phyloP scores from a whole-genome alignment of 805 yeast genomes.

The Debaryomyces tyrocola region DNA sequence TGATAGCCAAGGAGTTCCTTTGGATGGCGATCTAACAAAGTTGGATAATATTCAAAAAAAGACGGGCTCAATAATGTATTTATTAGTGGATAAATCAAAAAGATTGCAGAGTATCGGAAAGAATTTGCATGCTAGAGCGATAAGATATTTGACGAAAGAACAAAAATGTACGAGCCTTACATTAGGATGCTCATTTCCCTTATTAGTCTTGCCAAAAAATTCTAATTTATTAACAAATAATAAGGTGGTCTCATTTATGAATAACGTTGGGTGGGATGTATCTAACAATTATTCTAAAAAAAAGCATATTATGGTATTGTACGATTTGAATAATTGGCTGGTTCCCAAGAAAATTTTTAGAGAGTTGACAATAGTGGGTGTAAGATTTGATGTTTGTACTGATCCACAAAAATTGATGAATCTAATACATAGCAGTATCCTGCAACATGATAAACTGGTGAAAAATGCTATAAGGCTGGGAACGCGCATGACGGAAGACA shows the following conservation, averaged over 20 bases:
- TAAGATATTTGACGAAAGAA: slow-evolving; percentile 48
- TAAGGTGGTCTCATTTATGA: slow-evolving; percentile 32
- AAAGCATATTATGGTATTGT: slow-evolving; percentile 40
- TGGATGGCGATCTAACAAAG: slow-evolving; percentile 11
- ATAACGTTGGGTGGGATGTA: slow-evolving; percentile 42
- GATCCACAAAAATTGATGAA: slow-evolving; percentile 41
- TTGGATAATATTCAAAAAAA: slow-evolving; percentile 8
- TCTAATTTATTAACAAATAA: slow-evolving; percentile 20
- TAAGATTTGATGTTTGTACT: slow-evolving; percentile 55
- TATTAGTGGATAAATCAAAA: slow-evolving; percentile 54
- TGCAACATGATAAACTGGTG: not conserved
- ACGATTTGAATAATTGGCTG: slow-evolving; percentile 46
- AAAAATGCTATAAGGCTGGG: slow-evolving; percentile 12
- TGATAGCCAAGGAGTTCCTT: slow-evolving; percentile 16
- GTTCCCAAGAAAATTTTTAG: slow-evolving; percentile 55
- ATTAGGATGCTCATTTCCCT: slow-evolving; percentile 50
- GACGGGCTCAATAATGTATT: slow-evolving; percentile 45
- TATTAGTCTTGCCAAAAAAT: slow-evolving; percentile 33
- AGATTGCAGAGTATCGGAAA: slow-evolving; percentile 56
- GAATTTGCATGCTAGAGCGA: slow-evolving; percentile 52
- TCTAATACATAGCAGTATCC: slow-evolving; percentile 23
- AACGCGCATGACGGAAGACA: slow-evolving; percentile 15
- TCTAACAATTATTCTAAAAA: slow-evolving; percentile 13
- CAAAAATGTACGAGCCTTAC: slow-evolving; percentile 38
- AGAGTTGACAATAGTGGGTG: slow-evolving; percentile 57